A percentile compares a stretch with the other conserved stretches of the same genome.
Conservation (phyloP, 2,329 filamentous ascomycete species). For the Emergomyces pasteurianus region DNA sequence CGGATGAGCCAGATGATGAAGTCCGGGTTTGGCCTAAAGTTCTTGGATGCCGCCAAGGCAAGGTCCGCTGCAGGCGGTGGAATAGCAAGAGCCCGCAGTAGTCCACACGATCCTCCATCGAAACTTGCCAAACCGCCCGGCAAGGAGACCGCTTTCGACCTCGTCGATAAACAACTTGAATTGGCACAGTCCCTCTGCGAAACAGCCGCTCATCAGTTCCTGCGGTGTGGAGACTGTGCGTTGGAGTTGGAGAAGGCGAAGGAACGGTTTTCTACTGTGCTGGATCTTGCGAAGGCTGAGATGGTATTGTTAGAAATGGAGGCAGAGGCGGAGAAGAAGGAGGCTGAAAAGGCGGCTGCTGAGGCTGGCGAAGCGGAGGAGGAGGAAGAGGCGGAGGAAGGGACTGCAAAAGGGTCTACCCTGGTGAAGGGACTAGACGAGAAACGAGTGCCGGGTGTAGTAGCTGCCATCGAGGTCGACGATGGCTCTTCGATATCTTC, state of each 20-base stretch:
- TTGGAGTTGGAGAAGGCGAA: conserved; percentile 61
- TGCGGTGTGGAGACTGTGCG: conserved; percentile 78
- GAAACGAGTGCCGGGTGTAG: conserved; percentile 10
- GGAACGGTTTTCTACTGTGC: conserved; percentile 51
- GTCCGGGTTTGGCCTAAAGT: conserved; percentile 11
- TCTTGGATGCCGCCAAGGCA: conserved; percentile 3
- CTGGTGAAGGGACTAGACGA: neutral
- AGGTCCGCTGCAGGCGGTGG: neutral
- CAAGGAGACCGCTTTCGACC: conserved; percentile 52
- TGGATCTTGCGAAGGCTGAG: conserved; percentile 49
- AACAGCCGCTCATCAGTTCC: conserved; percentile 73
- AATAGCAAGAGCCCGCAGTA: neutral
- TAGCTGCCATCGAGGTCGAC: conserved; percentile 25
- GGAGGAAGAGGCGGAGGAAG: conserved; percentile 1
- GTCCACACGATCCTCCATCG: conserved; percentile 19
- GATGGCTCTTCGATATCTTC: conserved; percentile 23
- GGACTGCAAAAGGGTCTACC: neutral
- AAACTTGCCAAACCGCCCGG: conserved; percentile 28
- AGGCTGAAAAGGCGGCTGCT: conserved; percentile 1
- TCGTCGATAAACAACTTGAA: conserved; percentile 67
- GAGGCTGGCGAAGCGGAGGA: neutral
- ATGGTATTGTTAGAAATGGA: conserved; percentile 45
- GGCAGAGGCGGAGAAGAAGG: conserved; percentile 22
- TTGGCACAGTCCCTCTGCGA: conserved; percentile 72
- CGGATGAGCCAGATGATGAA: conserved; percentile 44